Conservation (phyloP, 108 stramenopile genomes). For the Nitzschia sp. region DNA sequence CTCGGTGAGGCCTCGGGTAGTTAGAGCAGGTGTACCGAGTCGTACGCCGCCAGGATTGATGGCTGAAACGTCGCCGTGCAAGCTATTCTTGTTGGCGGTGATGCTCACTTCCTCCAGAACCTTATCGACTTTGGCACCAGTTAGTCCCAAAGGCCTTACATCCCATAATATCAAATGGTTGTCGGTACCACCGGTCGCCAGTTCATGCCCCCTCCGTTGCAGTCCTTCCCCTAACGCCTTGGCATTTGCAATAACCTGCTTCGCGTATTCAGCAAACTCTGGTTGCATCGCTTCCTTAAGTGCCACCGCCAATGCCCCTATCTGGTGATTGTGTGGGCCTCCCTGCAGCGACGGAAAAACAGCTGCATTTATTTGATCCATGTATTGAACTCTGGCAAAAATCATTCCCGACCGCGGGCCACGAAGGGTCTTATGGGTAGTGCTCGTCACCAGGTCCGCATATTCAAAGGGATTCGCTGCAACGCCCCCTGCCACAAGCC, state of each 20-base stretch:
- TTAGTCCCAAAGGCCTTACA: constrained; percentile 91
- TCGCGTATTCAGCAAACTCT: constrained; percentile 88
- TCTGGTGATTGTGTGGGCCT: constrained; percentile 99
- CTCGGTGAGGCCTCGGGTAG: constrained; percentile 87
- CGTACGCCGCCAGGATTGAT: constrained; percentile 98
- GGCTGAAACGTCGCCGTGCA: constrained; percentile 96
- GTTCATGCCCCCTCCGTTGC: constrained; percentile 73
- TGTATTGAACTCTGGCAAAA: constrained; percentile 91
- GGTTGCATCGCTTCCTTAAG: constrained; percentile 92
- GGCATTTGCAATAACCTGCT: constrained; percentile 89
- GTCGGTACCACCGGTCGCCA: constrained; percentile 99
- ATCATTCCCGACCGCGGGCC: constrained; percentile 99
- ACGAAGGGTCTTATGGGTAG: constrained; percentile 99
- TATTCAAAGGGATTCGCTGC: constrained; percentile 91
- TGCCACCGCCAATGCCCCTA: constrained; percentile 97
- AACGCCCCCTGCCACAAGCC: constrained; percentile 94
- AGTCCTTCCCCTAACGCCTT: constrained; percentile 86
- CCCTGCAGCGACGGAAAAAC: constrained; percentile 99
- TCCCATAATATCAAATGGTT: constrained; percentile 99
- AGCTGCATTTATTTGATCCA: constrained; percentile 92
- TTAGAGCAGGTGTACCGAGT: constrained; percentile 94
- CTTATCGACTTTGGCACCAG: constrained; percentile 97
- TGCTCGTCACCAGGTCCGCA: constrained; percentile 99
- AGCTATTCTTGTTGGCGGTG: constrained; percentile 99
- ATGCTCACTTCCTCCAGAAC: constrained; percentile 94